A percentile compares a stretch with the other conserved stretches of the same genome.
phyloP scores from a whole-genome alignment of 768 basidiomycete genomes.

The Cubamyces sp. region DNA sequence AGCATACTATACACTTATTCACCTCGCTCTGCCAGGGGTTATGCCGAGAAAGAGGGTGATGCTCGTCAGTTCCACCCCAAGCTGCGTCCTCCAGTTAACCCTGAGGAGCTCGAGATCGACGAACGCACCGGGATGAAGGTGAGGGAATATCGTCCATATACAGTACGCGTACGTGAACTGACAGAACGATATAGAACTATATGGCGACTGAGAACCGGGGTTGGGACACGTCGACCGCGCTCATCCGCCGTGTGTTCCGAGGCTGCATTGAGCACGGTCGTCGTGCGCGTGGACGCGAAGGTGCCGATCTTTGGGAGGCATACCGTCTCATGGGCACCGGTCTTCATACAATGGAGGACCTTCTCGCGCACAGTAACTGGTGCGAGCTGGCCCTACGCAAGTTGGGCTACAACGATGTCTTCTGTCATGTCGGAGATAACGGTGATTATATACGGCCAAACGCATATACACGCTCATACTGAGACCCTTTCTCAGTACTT shows the following conservation, averaged over 20 bases:
- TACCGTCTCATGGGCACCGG: constrained; percentile 74
- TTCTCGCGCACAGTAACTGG: constrained; percentile 81
- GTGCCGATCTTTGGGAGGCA: constrained; percentile 62
- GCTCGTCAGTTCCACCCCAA: constrained; percentile 71
- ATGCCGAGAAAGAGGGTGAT: constrained; percentile 70
- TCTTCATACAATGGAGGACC: constrained; percentile 72
- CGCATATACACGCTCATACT: not conserved
- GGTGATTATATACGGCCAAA: constrained; percentile 33
- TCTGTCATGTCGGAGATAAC: constrained; percentile 78
- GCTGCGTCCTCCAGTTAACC: constrained; percentile 73
- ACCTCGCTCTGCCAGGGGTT: constrained; percentile 49
- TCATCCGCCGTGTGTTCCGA: constrained; percentile 62
- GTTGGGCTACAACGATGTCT: constrained; percentile 71
- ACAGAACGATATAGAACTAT: constrained; percentile 55
- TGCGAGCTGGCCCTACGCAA: constrained; percentile 74
- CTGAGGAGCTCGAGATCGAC: constrained; percentile 77
- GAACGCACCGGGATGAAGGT: constrained; percentile 82
- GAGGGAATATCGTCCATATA: not conserved
- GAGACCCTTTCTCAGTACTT: constrained; percentile 22
- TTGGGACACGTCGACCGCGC: constrained; percentile 78
- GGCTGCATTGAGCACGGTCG: constrained; percentile 73
- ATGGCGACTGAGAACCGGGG: constrained; percentile 70
- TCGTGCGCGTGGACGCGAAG: constrained; percentile 55
- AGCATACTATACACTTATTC: not conserved
- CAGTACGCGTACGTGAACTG: no score